phyloP scores from a whole-genome alignment of 176 grass and related monocot species.

The Rhynchospora pubera region DNA sequence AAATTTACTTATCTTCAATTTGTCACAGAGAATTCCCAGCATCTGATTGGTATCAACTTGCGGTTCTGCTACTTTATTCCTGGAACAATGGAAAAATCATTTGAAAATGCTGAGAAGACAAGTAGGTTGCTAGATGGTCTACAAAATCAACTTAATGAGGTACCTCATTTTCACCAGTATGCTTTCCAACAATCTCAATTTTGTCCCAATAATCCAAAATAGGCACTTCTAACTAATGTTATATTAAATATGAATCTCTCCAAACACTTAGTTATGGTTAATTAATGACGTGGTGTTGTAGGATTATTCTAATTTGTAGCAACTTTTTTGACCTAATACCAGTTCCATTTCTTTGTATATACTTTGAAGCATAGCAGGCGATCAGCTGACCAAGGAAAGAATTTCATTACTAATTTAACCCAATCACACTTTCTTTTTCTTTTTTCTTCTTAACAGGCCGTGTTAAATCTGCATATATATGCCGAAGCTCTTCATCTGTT shows the following conservation, averaged over 20 bases:
- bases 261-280: background rate
- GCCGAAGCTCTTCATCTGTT: constrained; percentile 79
- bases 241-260: background rate
- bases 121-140: constrained; percentile 61
- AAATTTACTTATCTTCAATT: background rate
- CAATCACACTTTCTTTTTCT: background rate
- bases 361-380: no score
- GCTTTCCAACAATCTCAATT: background rate
- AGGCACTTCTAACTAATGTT: no score
- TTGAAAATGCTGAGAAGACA: constrained; percentile 67
- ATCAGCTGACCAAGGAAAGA: background rate
- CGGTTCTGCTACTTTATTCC: background rate
- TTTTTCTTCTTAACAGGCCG: constrained; percentile 36
- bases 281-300: background rate
- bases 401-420: background rate
- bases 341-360: no score
- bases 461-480: constrained; percentile 74
- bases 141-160: constrained; percentile 87
- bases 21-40: background rate
- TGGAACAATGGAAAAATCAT: background rate
- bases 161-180: constrained; percentile 20
- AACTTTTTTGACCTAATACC: background rate
- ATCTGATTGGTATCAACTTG: background rate
- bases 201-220: background rate
- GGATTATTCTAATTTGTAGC: constrained; percentile 6